A percentile compares a stretch with the other conserved stretches of the same genome.
Conservation (phyloP, 331 rosid species). For the Saraca asoca region DNA sequence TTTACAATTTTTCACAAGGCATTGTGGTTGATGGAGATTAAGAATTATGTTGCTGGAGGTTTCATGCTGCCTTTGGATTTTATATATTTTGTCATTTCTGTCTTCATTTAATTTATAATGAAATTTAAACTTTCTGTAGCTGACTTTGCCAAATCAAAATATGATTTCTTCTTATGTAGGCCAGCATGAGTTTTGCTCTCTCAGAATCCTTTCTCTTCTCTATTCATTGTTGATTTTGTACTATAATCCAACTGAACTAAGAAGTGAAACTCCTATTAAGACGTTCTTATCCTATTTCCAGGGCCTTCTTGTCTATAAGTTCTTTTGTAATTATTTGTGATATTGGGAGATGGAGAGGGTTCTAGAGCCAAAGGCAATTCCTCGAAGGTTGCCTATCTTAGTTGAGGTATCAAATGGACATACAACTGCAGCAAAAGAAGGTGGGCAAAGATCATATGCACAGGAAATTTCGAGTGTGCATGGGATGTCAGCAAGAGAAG, state of each 20-base stretch:
- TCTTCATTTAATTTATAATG: slow-evolving; percentile 19
- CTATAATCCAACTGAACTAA: slow-evolving; percentile 25
- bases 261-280: slow-evolving; percentile 26
- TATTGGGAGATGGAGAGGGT: slow-evolving; percentile 71
- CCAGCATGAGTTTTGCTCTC: not conserved
- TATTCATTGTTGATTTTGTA: slow-evolving; percentile 25
- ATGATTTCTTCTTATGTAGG: slow-evolving; percentile 12
- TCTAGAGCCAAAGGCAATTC: slow-evolving; percentile 64
- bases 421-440: slow-evolving; percentile 41
- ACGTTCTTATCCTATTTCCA: slow-evolving; percentile 45
- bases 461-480: slow-evolving; percentile 44
- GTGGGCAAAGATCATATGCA: slow-evolving; percentile 38
- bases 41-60: slow-evolving; percentile 14
- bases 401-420: slow-evolving; percentile 52
- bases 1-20: not conserved
- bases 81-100: slow-evolving; percentile 3
- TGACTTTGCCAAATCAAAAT: slow-evolving; percentile 5
- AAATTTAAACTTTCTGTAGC: slow-evolving; percentile 6
- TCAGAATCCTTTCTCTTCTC: not conserved
- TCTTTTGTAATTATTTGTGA: slow-evolving; percentile 48
- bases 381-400: slow-evolving; percentile 49
- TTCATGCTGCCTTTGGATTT: slow-evolving; percentile 11
- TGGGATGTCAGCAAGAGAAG: slow-evolving; percentile 49
- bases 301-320: slow-evolving; percentile 39
- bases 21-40: slow-evolving; percentile 7